Conservation (phyloP, 2,329 filamentous ascomycete species). For the Xylaria sp. region DNA sequence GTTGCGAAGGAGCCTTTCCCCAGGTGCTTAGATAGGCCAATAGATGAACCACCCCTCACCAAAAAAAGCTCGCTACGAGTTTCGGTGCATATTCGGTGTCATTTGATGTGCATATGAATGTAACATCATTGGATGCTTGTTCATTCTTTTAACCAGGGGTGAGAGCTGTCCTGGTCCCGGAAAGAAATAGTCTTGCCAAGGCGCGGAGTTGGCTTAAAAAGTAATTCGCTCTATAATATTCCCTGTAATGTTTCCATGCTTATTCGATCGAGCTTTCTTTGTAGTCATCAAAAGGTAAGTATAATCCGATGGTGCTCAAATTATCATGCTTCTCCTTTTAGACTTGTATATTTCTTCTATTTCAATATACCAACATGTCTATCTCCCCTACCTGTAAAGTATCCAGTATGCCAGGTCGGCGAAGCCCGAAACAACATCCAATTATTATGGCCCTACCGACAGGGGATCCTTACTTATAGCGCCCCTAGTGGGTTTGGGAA, state of each 20-base stretch:
- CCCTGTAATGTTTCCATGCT: neutral
- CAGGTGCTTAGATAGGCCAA: constrained; percentile 5
- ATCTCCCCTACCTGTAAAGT: neutral
- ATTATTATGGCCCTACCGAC: constrained; percentile 11
- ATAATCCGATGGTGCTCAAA: neutral
- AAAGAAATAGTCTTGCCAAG: constrained; percentile 21
- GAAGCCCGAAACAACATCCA: constrained; percentile 15
- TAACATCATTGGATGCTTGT: constrained; percentile 22
- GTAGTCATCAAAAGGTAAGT: neutral
- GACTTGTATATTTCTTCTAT: neutral
- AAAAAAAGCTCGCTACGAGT: constrained; percentile 24
- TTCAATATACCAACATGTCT: neutral
- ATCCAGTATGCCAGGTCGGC: constrained; percentile 14
- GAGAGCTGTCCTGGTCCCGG: neutral
- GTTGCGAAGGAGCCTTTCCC: constrained; percentile 15
- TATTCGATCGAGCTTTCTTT: neutral
- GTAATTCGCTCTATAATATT: neutral
- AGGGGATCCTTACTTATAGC: constrained; percentile 5
- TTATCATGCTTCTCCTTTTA: neutral
- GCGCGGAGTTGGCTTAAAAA: constrained; percentile 19
- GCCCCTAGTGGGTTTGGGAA: constrained; percentile 1
- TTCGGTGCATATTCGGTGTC: constrained; percentile 35
- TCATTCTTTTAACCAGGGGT: constrained; percentile 20
- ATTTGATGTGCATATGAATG: constrained; percentile 24
- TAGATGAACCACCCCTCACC: constrained; percentile 18